These are phyloP conservation scores for Starmerella etchellsii DNA, from an alignment of 805 yeast genomes.

Conservation along the genomic window DNA sequence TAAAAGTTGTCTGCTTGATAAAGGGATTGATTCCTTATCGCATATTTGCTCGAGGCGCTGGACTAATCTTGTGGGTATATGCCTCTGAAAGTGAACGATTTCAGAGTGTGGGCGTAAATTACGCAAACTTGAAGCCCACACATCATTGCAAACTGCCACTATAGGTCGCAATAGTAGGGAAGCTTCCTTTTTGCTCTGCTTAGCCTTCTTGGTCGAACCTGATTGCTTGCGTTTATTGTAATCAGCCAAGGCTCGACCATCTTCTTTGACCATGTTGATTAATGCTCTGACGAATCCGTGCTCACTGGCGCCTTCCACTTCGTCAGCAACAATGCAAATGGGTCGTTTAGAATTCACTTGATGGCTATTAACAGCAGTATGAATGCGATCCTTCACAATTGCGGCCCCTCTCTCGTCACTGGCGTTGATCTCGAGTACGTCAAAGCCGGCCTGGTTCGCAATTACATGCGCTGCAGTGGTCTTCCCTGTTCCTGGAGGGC, in stretches of 20 bases:
- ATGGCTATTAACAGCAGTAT: conserved; percentile 48
- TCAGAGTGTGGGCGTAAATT: conserved; percentile 64
- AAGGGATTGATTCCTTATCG: conserved; percentile 38
- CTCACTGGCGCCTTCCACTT: conserved; percentile 71
- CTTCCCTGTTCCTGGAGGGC: conserved; percentile 91
- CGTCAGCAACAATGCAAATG: conserved; percentile 74
- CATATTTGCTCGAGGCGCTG: conserved; percentile 42
- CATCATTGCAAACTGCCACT: conserved; percentile 82
- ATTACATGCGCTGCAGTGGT: conserved; percentile 78
- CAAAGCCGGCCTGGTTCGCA: conserved; percentile 70
- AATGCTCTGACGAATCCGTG: conserved; percentile 30
- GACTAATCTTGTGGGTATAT: conserved; percentile 36
- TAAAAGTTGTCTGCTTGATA: conserved; percentile 41
- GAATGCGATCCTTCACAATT: conserved; percentile 17
- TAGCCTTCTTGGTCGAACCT: too few relatives aligned
- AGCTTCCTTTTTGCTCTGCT: conserved; percentile 8
- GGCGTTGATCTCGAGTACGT: conserved; percentile 75
- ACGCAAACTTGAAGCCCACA: conserved; percentile 63
- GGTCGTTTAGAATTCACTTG: conserved; percentile 43
- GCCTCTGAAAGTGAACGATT: conserved; percentile 49
- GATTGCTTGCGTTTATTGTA: not conserved
- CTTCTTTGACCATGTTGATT: conserved; percentile 13
- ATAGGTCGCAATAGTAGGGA: conserved; percentile 56
- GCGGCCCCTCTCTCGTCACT: conserved; percentile 58
- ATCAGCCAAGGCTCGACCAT: conserved; percentile 3